Percentiles rank a stretch among this genome's conserved stretches.
These are phyloP conservation scores for Trametopsis cervina DNA, from an alignment of 768 basidiomycete species.

Conservation along the genomic window DNA sequence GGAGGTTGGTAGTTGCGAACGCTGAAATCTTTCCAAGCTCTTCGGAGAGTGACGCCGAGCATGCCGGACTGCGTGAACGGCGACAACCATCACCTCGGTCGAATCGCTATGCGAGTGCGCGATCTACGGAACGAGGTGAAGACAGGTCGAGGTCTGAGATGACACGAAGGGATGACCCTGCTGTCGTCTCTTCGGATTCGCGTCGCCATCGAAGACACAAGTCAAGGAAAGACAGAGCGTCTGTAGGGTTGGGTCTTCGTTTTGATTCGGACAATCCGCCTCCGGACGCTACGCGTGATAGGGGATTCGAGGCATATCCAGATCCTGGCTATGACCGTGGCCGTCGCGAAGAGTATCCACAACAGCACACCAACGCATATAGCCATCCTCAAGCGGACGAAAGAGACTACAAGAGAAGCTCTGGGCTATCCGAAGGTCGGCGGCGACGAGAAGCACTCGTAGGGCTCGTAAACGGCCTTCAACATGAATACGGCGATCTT, in stretches of 20 bases:
- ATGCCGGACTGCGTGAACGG: background rate
- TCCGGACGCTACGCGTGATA: background rate
- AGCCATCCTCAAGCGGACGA: background rate
- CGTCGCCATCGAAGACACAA: background rate
- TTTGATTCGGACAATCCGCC: background rate
- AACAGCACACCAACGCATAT: background rate
- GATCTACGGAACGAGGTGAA: no score
- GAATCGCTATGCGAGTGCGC: no score
- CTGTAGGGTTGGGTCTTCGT: conserved; percentile 1
- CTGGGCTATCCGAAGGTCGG: conserved; percentile 6
- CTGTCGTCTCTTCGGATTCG: no score
- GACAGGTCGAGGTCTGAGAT: background rate
- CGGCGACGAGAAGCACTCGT: conserved; percentile 31
- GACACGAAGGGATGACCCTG: background rate
- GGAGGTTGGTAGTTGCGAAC: conserved; percentile 20
- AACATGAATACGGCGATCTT: conserved; percentile 18
- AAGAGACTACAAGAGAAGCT: background rate
- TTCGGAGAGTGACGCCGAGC: conserved; percentile 14
- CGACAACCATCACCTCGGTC: background rate
- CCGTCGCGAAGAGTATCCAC: conserved; percentile 11
- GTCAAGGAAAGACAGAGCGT: background rate
- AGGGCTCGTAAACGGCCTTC: conserved; percentile 28
- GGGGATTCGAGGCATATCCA: conserved; percentile 11
- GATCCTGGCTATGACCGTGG: no score
- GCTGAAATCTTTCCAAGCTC: conserved; percentile 20